phyloP scores from a whole-genome alignment of 257 asterid species.

The Nicotiana tomentosiformis region DNA sequence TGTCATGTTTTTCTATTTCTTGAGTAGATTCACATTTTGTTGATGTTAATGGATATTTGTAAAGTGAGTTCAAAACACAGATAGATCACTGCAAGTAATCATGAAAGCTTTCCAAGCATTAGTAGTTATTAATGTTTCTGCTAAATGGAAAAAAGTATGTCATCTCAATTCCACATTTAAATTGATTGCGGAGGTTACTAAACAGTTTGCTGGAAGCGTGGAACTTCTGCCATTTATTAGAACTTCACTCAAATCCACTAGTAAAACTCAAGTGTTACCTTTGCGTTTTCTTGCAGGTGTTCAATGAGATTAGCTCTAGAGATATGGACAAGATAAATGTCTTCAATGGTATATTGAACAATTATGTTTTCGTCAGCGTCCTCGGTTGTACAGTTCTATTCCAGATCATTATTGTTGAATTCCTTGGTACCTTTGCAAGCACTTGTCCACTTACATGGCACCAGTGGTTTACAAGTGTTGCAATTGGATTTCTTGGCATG shows the following conservation, averaged over 20 bases:
- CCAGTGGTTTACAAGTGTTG: conserved; percentile 64
- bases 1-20: neutral
- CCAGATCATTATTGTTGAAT: conserved; percentile 73
- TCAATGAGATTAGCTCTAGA: conserved; percentile 91
- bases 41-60: neutral
- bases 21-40: neutral
- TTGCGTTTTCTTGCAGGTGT: conserved; percentile 44
- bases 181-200: neutral
- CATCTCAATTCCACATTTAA: neutral
- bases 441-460: conserved; percentile 71
- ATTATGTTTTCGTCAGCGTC: conserved; percentile 74
- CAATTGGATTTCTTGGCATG: conserved; percentile 84
- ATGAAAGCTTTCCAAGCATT: neutral
- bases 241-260: neutral
- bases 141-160: neutral
- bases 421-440: conserved; percentile 78
- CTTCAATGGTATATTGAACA: conserved; percentile 69
- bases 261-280: neutral
- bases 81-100: neutral
- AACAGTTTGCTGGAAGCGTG: neutral
- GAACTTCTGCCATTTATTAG: neutral
- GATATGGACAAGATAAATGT: conserved; percentile 92
- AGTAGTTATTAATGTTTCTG: neutral
- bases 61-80: neutral
- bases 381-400: conserved; percentile 64